Base-by-base conservation (phyloP, 2,329 filamentous ascomycete genomes). In the Plenodomus biglobosus region DNA sequence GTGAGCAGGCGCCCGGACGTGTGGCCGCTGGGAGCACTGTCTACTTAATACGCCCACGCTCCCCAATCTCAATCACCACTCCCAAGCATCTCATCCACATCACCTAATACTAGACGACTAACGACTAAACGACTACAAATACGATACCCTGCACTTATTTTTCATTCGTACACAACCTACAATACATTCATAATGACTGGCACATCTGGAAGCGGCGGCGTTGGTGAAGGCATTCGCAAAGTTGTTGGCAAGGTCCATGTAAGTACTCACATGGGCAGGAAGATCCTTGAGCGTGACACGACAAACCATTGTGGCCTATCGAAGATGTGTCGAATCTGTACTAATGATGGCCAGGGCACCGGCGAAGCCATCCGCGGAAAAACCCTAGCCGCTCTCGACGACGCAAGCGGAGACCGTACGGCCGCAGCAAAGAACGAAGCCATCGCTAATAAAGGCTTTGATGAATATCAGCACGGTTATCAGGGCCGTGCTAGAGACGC, bases 331-430 rank as follows among this genome's bases (percentile, higher is more conserved):
- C 15, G 11, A 2, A 21, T 4, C 13, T 11, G 10, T 40, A 46
- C 52, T 64, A 22, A 65, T 46, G 32, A 35, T 10, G n/a, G 8
- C 8, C 30, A 69, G 69, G 70, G 71, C 32, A 62, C 67, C 17
- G 71, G 71, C 37, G 70, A 73, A 53, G 68, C 67, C 15, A 64
- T 73, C 43, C 69, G 71, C 5, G 71, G 70, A 38, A 69, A 70
- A 39, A 53, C 72, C 47, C 72, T 72, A 44, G 64, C 68, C 3
- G 59, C 65, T 22, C 58, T 68, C 37, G 71, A 73, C 44, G 56
- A 55, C 16, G 69, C 67, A 3, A 50, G 62, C 13, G 68, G 68
- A 18, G 68, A 68, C 49, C 61, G 55, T 34, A 48, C 59, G 8
- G 49, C 59, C 39, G 60, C 61, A 37, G 55, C 55, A n/a, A 69